Evolutionary conservation across 139 green algal genomes (phyloP).

Genomic region (Picochlorum sp.): DNA sequence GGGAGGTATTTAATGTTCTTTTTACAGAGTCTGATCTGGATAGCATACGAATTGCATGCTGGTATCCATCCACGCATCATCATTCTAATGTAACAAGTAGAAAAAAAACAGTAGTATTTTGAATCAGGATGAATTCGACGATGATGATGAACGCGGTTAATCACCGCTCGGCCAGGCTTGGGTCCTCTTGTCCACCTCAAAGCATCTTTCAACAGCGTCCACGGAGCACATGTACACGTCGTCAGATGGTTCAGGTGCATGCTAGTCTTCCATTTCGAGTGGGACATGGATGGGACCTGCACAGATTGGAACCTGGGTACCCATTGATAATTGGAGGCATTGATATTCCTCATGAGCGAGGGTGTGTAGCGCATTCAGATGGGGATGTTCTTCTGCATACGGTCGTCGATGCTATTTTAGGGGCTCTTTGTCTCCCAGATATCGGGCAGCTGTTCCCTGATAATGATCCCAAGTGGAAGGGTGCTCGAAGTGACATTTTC

Average conservation of each 20-base stretch:
- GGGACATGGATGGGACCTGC: conserved; percentile 85
- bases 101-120: too few species aligned
- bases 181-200: too few species aligned
- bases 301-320: conserved; percentile 81
- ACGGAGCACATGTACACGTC: neutral
- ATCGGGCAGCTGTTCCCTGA: conserved; percentile 99
- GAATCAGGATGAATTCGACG: too few species aligned
- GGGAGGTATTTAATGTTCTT: too few species aligned
- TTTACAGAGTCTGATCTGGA: too few species aligned
- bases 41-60: too few species aligned
- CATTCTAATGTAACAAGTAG: too few species aligned
- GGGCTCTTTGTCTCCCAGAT: conserved; percentile 88
- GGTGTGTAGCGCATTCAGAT: conserved; percentile 94
- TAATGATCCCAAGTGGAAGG: conserved; percentile 97
- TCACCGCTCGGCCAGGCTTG: too few species aligned
- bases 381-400: conserved; percentile 42
- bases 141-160: too few species aligned
- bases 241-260: neutral
- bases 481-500: conserved; percentile 82
- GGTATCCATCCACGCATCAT: too few species aligned
- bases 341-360: conserved; percentile 88
- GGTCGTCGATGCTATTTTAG: conserved; percentile 91
- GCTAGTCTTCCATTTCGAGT: conserved; percentile 55
- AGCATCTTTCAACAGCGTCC: neutral
- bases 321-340: conserved; percentile 92